Evolutionary conservation across 306 rosid genomes (phyloP), one percentile per base, ranked within the genome.

Genomic region (Medicago ruthenica): DNA sequence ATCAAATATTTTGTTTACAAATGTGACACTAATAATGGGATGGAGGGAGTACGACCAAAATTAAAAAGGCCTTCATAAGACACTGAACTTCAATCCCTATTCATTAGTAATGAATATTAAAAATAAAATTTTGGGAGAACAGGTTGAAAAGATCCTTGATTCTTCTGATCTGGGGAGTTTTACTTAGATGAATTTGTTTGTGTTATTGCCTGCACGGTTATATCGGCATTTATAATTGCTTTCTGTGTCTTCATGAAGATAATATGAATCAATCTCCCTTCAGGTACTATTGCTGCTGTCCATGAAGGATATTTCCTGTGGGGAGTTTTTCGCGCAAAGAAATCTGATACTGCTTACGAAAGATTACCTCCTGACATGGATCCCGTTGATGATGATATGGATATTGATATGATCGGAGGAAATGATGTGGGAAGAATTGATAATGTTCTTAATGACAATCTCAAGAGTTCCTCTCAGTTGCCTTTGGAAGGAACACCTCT

Each of bases 351-450:
- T 64, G 54, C 73, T 77, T 45, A n/a, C 9, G 71, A 45, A 65
- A 67, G 31, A 48, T 55, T 37, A 22, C 61, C 70, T 24, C 57
- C 73, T 34, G 61, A 67, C 5, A 70, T 65, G 71, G 63, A 73
- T 51, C 77, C 24, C 11, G 51, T 65, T 60, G 85, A 81, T 47
- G 66, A 47, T 58, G 85, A 81, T 50, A 93, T 87, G 93, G 91
- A 83, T 27, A 44, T 88, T 16, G 92, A 84, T 71, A 85, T 85
- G 89, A n/a, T 79, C 4, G 88, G 85, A 45, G 96, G 89, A 74
- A 18, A 57, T 42, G 72, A 61, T 2, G 21, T 2, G 40, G 89
- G 80, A 17, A 86, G 68, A 78, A 61, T 53, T 45, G 89, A 84
- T 73, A 5, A 17, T 34, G 66, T 74, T 76, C 11, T 10, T 6